Conservation (phyloP, 1,284 basidiomycete genomes). For the Vanrija sp. region DNA sequence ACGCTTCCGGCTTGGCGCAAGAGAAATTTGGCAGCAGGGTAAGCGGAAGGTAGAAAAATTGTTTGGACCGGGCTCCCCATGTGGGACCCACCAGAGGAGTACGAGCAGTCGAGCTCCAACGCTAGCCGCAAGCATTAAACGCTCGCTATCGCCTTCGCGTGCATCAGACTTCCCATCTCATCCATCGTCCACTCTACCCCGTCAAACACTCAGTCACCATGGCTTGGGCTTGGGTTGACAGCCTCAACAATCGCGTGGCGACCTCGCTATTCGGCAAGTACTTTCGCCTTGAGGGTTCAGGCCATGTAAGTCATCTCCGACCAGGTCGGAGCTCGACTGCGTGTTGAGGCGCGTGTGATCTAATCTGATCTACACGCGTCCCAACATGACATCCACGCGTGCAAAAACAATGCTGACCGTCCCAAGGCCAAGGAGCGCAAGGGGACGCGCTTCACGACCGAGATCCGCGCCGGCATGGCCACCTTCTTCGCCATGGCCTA, state of each 20-base stretch:
- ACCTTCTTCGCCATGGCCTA: constrained; percentile 63
- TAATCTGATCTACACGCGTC: neutral
- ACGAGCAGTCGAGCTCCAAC: too few species aligned
- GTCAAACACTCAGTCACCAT: neutral
- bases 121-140: too few species aligned
- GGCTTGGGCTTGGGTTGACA: constrained; percentile 13
- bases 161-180: too few species aligned
- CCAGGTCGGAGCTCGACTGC: neutral
- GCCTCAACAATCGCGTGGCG: constrained; percentile 55
- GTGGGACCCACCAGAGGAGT: too few species aligned
- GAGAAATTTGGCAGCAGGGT: too few species aligned
- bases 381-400: neutral
- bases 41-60: too few species aligned
- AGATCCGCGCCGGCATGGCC: constrained; percentile 73
- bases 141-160: too few species aligned
- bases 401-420: neutral
- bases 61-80: too few species aligned
- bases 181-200: too few species aligned
- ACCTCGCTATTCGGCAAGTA: constrained; percentile 67
- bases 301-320: constrained; percentile 50
- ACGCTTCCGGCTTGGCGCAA: too few species aligned
- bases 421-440: constrained; percentile 59
- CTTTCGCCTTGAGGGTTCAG: constrained; percentile 80
- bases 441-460: constrained; percentile 74
- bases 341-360: neutral